Base-by-base conservation (phyloP, 164 flowering plant genomes). In the Taxillus chinensis region DNA sequence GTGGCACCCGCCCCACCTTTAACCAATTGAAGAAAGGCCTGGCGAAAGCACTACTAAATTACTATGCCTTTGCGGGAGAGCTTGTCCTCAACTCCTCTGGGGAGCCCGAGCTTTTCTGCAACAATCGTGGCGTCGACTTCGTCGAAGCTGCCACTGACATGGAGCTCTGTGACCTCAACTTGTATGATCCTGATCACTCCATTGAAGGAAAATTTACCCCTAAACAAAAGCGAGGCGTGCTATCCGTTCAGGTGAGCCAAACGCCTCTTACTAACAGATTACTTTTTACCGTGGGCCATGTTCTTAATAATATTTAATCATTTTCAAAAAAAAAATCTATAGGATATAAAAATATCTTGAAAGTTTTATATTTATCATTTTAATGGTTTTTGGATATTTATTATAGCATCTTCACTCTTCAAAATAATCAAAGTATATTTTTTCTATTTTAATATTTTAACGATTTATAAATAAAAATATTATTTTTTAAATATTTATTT, bases 21-120 rank as follows among this genome's bases (percentile, higher is more conserved):
- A 55, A 53, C 12, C 40, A 45, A 16, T 74, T 82, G 11, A 82
- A 77, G 70, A 70, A 63, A 39, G 63, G 79, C 12, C 3, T 79
- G 68, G 80, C 82, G 7, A 65, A 75, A 39, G 65, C 74, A n/a
- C 66, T 82, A 1, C 82, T 74, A 0, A 43, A 71, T 2, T 78
- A 64, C 68, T 79, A 79, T 42, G 74, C 80, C 10, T 74, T 82
- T 13, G 76, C 77, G 11, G 86, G 83, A 9, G 79, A 71, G 64
- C 59, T 82, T 13, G 77, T 77, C 6, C 49, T 27, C 48, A 82
- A 74, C 68, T 45, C 65, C 10, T 67, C 17, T 4, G 81, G 77
- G 3, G 82, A 82, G 66, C 86, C 82, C 3, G 78, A 72, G 67
- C 49, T 82, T 0, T 65, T 74, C 12, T 82, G 80, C 63, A 77